These are phyloP conservation scores for Anthostomella pinea DNA, from an alignment of 2,329 filamentous ascomycete species.

Conservation along the genomic window DNA sequence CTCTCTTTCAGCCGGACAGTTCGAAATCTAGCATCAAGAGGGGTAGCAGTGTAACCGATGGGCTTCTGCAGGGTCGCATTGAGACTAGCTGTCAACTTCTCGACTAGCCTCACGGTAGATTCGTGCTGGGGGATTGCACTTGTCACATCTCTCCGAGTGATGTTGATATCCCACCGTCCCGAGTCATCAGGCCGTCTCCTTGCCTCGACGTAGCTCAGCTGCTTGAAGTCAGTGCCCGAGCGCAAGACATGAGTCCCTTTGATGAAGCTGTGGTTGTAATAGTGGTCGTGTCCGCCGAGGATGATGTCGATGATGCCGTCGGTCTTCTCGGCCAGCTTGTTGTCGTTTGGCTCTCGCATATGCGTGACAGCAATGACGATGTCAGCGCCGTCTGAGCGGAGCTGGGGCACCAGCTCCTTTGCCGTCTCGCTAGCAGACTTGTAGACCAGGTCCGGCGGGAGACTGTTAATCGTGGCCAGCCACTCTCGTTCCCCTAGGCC, in stretches of 20 bases:
- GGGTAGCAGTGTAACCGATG: conserved; percentile 76
- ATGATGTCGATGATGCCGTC: conserved; percentile 79
- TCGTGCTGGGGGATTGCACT: conserved; percentile 64
- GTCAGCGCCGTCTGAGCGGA: conserved; percentile 76
- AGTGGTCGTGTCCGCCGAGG: conserved; percentile 87
- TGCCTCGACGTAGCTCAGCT: conserved; percentile 83
- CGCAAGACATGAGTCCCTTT: conserved; percentile 82
- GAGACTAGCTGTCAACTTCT: conserved; percentile 68
- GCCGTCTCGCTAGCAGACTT: conserved; percentile 75
- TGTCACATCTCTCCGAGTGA: conserved; percentile 70
- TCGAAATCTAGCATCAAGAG: conserved; percentile 81
- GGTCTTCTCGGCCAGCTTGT: conserved; percentile 75
- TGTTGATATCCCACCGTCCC: conserved; percentile 72
- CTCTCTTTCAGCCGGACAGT: conserved; percentile 76
- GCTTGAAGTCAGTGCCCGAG: conserved; percentile 88
- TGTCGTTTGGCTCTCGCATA: conserved; percentile 84
- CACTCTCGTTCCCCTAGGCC: conserved; percentile 86
- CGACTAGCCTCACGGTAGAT: conserved; percentile 59
- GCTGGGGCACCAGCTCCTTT: conserved; percentile 67
- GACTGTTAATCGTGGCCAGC: conserved; percentile 82
- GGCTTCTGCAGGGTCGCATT: conserved; percentile 77
- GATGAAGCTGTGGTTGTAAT: conserved; percentile 73
- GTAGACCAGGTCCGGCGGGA: conserved; percentile 81
- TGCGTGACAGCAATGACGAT: conserved; percentile 82
- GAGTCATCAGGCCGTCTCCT: conserved; percentile 46